Evolutionary conservation across 192 early-diverging fungal species (phyloP).

Genomic region (Allomyces macrogynus): DNA sequence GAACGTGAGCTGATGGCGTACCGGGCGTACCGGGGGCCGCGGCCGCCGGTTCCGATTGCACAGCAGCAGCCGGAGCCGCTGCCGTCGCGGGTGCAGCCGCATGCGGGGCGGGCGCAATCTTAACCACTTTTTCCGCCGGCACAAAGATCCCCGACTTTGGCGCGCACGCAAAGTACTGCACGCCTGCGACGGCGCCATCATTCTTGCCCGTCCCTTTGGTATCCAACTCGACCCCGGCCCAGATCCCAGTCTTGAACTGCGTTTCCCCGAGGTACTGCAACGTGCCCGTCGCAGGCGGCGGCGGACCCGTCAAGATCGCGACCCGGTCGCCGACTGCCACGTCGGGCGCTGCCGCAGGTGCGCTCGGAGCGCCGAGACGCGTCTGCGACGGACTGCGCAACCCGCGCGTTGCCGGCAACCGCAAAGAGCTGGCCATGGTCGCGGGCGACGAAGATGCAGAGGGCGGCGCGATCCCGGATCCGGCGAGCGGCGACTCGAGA

Average conservation of each 20-base stretch:
- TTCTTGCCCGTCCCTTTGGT: conserved; percentile 5
- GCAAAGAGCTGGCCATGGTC: not conserved
- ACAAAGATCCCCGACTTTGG: conserved; percentile 7
- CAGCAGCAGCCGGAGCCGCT: too few relatives aligned
- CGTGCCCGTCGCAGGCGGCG: not conserved
- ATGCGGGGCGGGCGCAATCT: too few relatives aligned
- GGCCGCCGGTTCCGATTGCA: too few relatives aligned
- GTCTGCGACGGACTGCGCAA: too few relatives aligned
- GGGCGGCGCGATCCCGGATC: not conserved
- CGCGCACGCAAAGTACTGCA: conserved; percentile 7
- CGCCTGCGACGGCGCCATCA: conserved; percentile 6
- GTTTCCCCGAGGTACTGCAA: not conserved
- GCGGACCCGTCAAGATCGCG: not conserved
- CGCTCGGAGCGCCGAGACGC: too few relatives aligned
- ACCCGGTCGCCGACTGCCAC: not conserved
- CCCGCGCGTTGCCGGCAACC: too few relatives aligned
- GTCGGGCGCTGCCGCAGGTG: not conserved
- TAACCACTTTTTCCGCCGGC: not conserved
- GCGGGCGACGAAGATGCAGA: not conserved
- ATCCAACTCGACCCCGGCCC: not conserved
- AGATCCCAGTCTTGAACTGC: not conserved
- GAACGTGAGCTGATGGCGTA: too few relatives aligned
- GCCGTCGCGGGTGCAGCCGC: too few relatives aligned
- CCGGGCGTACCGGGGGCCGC: too few relatives aligned
- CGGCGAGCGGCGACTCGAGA: not conserved